A percentile compares a stretch with the other conserved stretches of the same genome.
Conservation (phyloP, 2,329 filamentous ascomycete genomes). For the Zymoseptoria crescenta region DNA sequence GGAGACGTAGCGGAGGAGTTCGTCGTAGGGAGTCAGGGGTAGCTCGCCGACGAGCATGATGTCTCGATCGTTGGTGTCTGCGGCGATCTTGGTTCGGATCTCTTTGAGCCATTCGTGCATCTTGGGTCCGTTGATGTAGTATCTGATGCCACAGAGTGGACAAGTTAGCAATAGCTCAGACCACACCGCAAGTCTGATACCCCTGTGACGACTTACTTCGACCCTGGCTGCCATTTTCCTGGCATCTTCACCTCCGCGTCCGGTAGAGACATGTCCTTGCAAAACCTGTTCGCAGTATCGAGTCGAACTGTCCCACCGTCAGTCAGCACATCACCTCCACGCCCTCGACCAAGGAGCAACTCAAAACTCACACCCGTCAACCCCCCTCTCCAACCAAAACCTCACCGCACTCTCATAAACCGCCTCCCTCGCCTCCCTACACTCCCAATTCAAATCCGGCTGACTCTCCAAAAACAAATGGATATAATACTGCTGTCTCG, state of each 20-base stretch:
- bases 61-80: slow-evolving; percentile 22
- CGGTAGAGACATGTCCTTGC: slow-evolving; percentile 20
- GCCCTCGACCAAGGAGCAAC: slow-evolving; percentile 15
- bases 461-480: slow-evolving; percentile 68
- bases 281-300: slow-evolving; percentile 19
- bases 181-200: slow-evolving; percentile 1
- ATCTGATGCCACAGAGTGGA: slow-evolving; percentile 1
- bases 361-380: slow-evolving; percentile 38
- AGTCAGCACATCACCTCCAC: background rate
- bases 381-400: slow-evolving; percentile 71
- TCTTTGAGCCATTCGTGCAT: slow-evolving; percentile 43
- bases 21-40: slow-evolving; percentile 40
- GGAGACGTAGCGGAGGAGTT: slow-evolving; percentile 48
- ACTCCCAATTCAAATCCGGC: slow-evolving; percentile 83
- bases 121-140: slow-evolving; percentile 31
- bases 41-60: slow-evolving; percentile 47
- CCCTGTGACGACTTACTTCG: background rate
- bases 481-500: slow-evolving; percentile 68
- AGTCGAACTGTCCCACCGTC: slow-evolving; percentile 18
- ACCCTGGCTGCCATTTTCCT: slow-evolving; percentile 18
- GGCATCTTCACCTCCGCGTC: slow-evolving; percentile 15
- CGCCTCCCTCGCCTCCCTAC: slow-evolving; percentile 56
- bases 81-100: slow-evolving; percentile 25
- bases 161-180: background rate
- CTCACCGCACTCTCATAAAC: slow-evolving; percentile 51